Conservation (phyloP, 2,329 filamentous ascomycete species). For the Drechslerella stenobrocha region DNA sequence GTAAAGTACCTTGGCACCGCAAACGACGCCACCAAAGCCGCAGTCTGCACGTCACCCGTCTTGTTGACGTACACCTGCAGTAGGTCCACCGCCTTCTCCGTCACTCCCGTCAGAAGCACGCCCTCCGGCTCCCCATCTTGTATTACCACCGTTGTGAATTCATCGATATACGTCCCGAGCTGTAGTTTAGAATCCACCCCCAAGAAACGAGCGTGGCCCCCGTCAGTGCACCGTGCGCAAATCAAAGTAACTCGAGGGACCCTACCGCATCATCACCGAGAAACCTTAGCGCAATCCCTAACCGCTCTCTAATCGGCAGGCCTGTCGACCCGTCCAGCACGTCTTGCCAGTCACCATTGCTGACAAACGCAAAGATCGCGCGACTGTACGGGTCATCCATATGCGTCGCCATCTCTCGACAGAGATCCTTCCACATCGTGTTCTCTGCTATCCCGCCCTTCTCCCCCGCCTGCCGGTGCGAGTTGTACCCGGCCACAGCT, state of each 20-base stretch:
- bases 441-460: conserved; percentile 55
- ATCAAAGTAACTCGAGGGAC: background rate
- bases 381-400: conserved; percentile 76
- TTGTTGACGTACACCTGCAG: conserved; percentile 75
- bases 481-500: conserved; percentile 53
- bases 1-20: conserved; percentile 75
- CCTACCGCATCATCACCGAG: conserved; percentile 61
- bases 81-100: conserved; percentile 71
- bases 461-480: conserved; percentile 48
- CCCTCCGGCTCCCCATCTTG: conserved; percentile 73
- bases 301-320: conserved; percentile 73
- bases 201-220: background rate
- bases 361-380: conserved; percentile 76
- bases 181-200: conserved; percentile 53
- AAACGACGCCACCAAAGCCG: conserved; percentile 72
- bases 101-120: conserved; percentile 75
- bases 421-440: conserved; percentile 61
- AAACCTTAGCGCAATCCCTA: conserved; percentile 71
- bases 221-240: background rate
- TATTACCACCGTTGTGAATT: conserved; percentile 66
- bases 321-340: conserved; percentile 71
- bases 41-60: conserved; percentile 77
- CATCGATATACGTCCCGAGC: conserved; percentile 69
- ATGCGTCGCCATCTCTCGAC: conserved; percentile 62
- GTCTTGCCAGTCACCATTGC: conserved; percentile 73